These are phyloP conservation scores for Gossypium longicalyx DNA, from an alignment of 345 rosid species.

Conservation along the genomic window DNA sequence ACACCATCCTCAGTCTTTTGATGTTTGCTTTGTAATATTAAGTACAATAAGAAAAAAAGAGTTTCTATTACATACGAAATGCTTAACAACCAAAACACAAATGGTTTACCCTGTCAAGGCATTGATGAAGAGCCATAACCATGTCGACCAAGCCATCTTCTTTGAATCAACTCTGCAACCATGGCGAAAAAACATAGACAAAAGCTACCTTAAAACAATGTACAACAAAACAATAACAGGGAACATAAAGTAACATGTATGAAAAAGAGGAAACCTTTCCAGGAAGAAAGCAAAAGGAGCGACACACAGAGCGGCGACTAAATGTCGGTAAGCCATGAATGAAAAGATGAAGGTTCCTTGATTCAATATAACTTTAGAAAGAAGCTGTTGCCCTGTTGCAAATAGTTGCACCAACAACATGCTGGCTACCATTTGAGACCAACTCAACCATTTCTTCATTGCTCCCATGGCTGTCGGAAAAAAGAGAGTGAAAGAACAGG, in stretches of 20 bases:
- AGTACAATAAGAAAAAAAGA: neutral
- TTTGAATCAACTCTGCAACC: constrained; percentile 24
- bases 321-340: constrained; percentile 42
- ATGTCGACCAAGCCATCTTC: constrained; percentile 27
- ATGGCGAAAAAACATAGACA: neutral
- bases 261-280: constrained; percentile 31
- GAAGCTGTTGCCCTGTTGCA: constrained; percentile 39
- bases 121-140: constrained; percentile 40
- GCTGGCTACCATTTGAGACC: constrained; percentile 23
- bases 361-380: constrained; percentile 30
- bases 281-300: constrained; percentile 43
- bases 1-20: neutral
- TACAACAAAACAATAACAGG: neutral
- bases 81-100: neutral
- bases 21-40: neutral
- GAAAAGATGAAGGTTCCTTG: constrained; percentile 44
- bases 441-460: constrained; percentile 11
- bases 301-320: constrained; percentile 42
- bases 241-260: neutral
- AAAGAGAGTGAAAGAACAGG: neutral
- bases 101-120: constrained; percentile 38
- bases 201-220: neutral
- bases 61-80: neutral
- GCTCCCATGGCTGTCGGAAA: neutral
- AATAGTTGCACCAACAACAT: constrained; percentile 47